A percentile compares a stretch with the other conserved stretches of the same genome.
phyloP scores from a whole-genome alignment of 2,329 filamentous ascomycete genomes.

The Beauveria scarabaeidicola region DNA sequence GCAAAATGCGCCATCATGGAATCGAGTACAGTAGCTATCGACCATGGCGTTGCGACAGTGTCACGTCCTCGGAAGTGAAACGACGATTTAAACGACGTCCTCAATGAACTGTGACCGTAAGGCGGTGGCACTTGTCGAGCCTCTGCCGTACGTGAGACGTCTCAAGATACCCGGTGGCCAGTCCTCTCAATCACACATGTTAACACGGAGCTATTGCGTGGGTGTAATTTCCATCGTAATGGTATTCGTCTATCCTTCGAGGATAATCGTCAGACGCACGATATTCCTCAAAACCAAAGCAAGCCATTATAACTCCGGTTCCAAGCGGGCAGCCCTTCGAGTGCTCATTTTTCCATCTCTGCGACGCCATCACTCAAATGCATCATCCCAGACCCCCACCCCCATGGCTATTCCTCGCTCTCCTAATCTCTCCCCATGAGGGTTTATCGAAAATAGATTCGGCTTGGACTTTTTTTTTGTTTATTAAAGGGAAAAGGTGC shows the following conservation, averaged over 20 bases:
- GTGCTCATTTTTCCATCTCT: constrained; percentile 21
- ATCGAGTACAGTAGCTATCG: no score
- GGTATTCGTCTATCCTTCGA: constrained; percentile 36
- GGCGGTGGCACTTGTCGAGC: background rate
- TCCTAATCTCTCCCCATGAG: constrained; percentile 5
- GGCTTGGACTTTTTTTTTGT: constrained; percentile 9
- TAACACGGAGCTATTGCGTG: background rate
- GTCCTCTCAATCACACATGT: background rate
- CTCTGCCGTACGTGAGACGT: background rate
- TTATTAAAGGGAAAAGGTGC: background rate
- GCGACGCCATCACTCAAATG: constrained; percentile 22
- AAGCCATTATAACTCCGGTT: constrained; percentile 38
- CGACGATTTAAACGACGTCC: background rate
- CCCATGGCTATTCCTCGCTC: constrained; percentile 11
- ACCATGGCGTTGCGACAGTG: background rate
- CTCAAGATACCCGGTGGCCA: background rate
- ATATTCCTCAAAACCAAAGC: constrained; percentile 35
- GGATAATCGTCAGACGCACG: constrained; percentile 34
- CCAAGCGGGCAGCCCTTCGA: constrained; percentile 34
- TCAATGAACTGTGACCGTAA: background rate
- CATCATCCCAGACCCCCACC: background rate
- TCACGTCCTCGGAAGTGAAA: background rate
- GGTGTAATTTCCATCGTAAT: constrained; percentile 20
- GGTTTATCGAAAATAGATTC: constrained; percentile 9
- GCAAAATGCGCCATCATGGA: no score